Conservation (phyloP, 345 rosid species). For the Populus pruinosa region DNA sequence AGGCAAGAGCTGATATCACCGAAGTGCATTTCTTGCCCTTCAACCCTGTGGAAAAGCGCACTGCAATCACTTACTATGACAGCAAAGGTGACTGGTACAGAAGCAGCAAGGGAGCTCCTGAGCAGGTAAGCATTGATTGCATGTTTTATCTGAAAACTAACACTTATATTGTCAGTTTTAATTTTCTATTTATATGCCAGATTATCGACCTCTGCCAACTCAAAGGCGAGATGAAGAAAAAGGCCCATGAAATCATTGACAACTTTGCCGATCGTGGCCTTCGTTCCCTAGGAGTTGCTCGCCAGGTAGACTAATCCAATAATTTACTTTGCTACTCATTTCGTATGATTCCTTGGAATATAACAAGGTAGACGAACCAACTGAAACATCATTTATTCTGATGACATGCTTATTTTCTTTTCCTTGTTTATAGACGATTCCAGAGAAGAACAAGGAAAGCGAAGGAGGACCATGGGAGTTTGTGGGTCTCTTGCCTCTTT, state of each 20-base stretch:
- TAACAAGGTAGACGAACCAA: background rate
- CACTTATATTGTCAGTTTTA: background rate
- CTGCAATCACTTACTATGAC: constrained; percentile 84
- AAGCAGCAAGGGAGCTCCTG: constrained; percentile 92
- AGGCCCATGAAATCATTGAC: constrained; percentile 59
- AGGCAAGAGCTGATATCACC: constrained; percentile 87
- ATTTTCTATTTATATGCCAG: constrained; percentile 20
- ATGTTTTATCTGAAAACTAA: background rate
- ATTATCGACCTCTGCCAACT: constrained; percentile 75
- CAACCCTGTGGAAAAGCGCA: constrained; percentile 90
- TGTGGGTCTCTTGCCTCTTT: constrained; percentile 87
- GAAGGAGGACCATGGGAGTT: constrained; percentile 79
- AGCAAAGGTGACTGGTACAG: constrained; percentile 70
- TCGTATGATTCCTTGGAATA: background rate
- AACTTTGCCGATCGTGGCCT: constrained; percentile 80
- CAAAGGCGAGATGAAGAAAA: constrained; percentile 45
- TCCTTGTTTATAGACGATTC: constrained; percentile 40
- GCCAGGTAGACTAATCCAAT: constrained; percentile 47
- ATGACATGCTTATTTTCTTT: background rate
- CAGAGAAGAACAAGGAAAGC: constrained; percentile 75
- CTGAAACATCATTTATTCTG: background rate
- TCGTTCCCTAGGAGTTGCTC: constrained; percentile 72
- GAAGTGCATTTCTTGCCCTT: constrained; percentile 93
- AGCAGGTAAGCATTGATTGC: constrained; percentile 45
- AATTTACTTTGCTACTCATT: background rate